These are phyloP conservation scores for Fusarium neocosmosporiellum DNA, from an alignment of 2,329 filamentous ascomycete genomes.

Conservation along the genomic window DNA sequence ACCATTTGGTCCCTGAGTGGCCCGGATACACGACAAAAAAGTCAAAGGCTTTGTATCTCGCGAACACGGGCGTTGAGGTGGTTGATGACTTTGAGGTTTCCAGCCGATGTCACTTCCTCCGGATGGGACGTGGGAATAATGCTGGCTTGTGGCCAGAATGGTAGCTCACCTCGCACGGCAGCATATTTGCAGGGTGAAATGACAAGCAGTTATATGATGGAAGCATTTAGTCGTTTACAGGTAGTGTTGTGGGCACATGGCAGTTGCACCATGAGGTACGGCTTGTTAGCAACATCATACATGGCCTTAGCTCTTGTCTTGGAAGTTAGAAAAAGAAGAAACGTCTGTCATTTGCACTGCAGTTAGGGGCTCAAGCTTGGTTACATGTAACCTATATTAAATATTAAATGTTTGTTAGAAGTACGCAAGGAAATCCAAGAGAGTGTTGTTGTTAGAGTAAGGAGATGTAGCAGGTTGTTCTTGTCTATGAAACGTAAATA, in stretches of 20 bases:
- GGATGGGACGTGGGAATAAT: conserved; percentile 2
- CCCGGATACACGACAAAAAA: neutral
- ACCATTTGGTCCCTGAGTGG: neutral
- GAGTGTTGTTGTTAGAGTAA: neutral
- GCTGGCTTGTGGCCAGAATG: neutral
- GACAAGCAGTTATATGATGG: neutral
- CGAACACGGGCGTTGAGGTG: neutral
- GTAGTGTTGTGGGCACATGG: neutral
- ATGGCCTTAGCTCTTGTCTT: neutral
- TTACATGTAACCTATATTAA: conserved; percentile 1
- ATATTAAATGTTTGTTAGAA: neutral
- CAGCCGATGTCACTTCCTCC: neutral
- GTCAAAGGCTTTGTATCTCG: neutral
- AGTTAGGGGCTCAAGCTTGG: neutral
- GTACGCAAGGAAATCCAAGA: neutral
- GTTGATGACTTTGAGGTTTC: neutral
- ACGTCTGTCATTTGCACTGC: neutral
- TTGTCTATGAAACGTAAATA: neutral
- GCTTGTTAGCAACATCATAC: neutral
- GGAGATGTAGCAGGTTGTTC: neutral
- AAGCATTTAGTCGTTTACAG: neutral
- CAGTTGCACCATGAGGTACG: neutral
- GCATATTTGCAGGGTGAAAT: too few species aligned
- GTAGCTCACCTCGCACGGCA: neutral
- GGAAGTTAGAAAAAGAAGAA: too few species aligned